Evolutionary conservation across 2,329 filamentous ascomycete species (phyloP).

Genomic region (Alternaria sp.): DNA sequence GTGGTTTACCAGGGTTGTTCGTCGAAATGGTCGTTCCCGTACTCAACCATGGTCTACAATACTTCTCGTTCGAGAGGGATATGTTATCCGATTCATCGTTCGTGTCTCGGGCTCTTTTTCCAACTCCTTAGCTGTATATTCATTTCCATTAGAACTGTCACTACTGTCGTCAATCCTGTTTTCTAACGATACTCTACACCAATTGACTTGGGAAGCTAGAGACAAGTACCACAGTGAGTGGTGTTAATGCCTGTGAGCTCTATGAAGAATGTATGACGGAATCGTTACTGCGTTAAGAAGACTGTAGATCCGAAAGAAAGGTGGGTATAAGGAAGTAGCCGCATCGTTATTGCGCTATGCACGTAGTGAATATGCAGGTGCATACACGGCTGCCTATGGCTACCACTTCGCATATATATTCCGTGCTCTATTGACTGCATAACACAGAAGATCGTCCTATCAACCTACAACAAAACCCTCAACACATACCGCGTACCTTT

Average conservation of each 20-base stretch:
- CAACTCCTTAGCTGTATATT: not conserved
- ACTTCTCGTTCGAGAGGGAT: not conserved
- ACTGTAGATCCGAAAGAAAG: too few species aligned
- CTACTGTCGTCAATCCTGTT: not conserved
- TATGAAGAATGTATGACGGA: not conserved
- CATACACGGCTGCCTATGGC: not conserved
- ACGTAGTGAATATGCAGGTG: not conserved
- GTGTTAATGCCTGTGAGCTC: not conserved
- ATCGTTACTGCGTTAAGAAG: not conserved
- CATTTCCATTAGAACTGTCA: not conserved
- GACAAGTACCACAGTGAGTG: not conserved
- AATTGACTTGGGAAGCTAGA: not conserved
- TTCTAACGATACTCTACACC: not conserved
- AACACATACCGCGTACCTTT: not conserved
- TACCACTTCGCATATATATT: not conserved
- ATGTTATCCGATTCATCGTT: not conserved
- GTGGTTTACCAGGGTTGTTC: not conserved
- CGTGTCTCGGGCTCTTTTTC: not conserved
- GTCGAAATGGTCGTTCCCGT: not conserved
- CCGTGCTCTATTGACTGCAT: not conserved
- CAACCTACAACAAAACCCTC: not conserved
- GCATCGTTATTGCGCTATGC: not conserved
- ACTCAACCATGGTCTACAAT: not conserved
- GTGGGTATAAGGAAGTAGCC: too few species aligned
- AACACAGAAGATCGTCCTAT: not conserved